Percentiles rank a stretch among this genome's conserved stretches.
Evolutionary conservation across 1,139 yeast genomes (phyloP).

Genomic region (Schwanniomyces etchellsii): DNA sequence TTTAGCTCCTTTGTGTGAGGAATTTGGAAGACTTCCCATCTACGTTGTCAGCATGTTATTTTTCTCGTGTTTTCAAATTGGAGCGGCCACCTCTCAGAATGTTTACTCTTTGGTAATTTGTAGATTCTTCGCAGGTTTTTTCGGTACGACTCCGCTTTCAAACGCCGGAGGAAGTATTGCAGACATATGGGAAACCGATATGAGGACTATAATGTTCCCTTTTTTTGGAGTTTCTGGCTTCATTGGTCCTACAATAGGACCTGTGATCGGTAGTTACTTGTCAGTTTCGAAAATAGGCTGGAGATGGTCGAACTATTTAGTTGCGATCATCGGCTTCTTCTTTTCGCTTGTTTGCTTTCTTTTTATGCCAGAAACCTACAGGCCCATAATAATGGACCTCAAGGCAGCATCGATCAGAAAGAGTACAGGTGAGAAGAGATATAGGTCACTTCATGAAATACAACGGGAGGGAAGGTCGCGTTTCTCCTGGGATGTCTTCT

Average conservation of each 20-base stretch:
- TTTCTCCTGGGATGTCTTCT: conserved; percentile 3
- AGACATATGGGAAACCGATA: conserved; percentile 5
- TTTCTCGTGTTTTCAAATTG: conserved; percentile 5
- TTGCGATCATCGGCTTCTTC: conserved; percentile 3
- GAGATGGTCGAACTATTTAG: conserved; percentile 6
- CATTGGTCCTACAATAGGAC: conserved; percentile 6
- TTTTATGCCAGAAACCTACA: conserved; percentile 4
- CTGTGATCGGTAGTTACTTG: conserved; percentile 6
- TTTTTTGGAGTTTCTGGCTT: conserved; percentile 6
- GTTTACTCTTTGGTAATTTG: conserved; percentile 5
- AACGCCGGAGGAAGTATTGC: conserved; percentile 7
- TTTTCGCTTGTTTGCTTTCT: not conserved
- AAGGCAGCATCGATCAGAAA: conserved; percentile 5
- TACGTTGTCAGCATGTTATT: conserved; percentile 5
- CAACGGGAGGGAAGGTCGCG: conserved; percentile 5
- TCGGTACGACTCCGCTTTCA: conserved; percentile 6
- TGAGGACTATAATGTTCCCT: conserved; percentile 5
- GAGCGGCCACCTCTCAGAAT: conserved; percentile 5
- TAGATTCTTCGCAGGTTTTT: conserved; percentile 7
- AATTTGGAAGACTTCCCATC: conserved; percentile 6
- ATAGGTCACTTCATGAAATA: conserved; percentile 5
- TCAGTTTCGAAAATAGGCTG: conserved; percentile 4
- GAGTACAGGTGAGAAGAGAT: conserved; percentile 3
- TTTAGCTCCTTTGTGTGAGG: conserved; percentile 7
- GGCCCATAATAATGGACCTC: conserved; percentile 5